Evolutionary conservation across 352 stramenopile genomes (phyloP).

Genomic region (Phytopythium mirpurense): DNA sequence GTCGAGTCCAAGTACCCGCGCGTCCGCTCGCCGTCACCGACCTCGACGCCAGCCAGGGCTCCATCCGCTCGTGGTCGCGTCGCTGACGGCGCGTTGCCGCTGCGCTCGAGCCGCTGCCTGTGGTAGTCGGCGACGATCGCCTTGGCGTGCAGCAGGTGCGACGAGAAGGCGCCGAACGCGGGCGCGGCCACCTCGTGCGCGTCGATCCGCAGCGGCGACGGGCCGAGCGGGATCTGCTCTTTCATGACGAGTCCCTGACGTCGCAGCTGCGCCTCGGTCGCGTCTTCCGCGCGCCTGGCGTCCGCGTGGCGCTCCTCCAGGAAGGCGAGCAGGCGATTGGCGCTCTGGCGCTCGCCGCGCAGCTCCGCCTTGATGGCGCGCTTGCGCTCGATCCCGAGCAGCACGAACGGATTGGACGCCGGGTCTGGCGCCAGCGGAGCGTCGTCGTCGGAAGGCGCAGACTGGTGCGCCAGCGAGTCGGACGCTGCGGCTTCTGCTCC

Average conservation of each 20-base stretch:
- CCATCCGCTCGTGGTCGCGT: conserved; percentile 4
- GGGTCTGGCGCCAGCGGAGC: not conserved
- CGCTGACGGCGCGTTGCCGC: conserved; percentile 32
- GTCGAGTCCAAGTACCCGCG: conserved; percentile 61
- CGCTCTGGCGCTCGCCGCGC: conserved; percentile 23
- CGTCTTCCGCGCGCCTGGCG: conserved; percentile 34
- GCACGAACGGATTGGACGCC: conserved; percentile 26
- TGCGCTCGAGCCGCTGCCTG: conserved; percentile 27
- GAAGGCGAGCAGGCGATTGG: conserved; percentile 33
- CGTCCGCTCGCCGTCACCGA: conserved; percentile 6
- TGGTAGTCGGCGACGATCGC: conserved; percentile 56
- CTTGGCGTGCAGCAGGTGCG: conserved; percentile 48
- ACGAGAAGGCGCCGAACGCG: conserved; percentile 38
- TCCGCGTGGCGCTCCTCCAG: conserved; percentile 41
- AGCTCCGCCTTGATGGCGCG: conserved; percentile 27
- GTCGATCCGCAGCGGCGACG: conserved; percentile 48
- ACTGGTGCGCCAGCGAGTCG: not conserved
- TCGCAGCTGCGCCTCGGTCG: conserved; percentile 37
- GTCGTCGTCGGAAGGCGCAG: not conserved
- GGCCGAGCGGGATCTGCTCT: conserved; percentile 67
- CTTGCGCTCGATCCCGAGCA: conserved; percentile 29
- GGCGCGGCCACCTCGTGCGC: conserved; percentile 22
- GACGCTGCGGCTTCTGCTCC: not conserved
- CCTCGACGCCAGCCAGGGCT: conserved; percentile 10
- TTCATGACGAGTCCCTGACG: conserved; percentile 59